These are phyloP conservation scores for Anisodus tanguticus DNA, from an alignment of 257 asterid genomes.

Conservation along the genomic window DNA sequence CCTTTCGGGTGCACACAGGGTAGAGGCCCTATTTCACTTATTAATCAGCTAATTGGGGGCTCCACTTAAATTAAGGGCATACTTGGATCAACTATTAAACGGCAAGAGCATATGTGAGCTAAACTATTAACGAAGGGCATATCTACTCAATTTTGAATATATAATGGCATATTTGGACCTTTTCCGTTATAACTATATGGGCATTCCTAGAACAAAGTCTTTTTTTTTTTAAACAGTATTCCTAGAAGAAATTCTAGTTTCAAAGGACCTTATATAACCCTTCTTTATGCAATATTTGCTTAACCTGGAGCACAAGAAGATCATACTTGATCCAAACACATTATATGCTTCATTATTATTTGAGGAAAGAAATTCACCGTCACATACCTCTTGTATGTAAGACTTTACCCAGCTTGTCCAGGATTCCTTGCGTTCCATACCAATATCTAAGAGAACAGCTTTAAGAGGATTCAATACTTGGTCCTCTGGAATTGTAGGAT, in stretches of 20 bases:
- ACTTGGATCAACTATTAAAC: too few species aligned
- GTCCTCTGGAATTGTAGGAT: constrained; percentile 59
- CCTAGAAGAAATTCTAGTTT: background rate
- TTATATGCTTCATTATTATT: background rate
- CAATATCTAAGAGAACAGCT: constrained; percentile 85
- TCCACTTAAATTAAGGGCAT: too few species aligned
- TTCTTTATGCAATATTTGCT: background rate
- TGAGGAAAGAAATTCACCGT: background rate
- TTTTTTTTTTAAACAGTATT: too few species aligned
- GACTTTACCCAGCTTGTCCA: constrained; percentile 89
- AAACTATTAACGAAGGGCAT: too few species aligned
- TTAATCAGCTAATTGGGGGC: too few species aligned
- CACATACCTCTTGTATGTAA: constrained; percentile 76
- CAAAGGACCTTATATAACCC: background rate
- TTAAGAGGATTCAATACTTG: constrained; percentile 78
- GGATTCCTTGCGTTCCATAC: constrained; percentile 90
- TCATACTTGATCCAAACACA: background rate
- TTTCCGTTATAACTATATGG: background rate
- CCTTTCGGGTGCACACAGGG: too few species aligned
- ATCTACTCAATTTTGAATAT: too few species aligned
- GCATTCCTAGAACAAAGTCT: too few species aligned
- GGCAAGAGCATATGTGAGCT: too few species aligned
- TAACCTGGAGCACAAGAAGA: background rate
- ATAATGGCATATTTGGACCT: too few species aligned
- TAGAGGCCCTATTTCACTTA: too few species aligned